These are phyloP conservation scores for Myrica gale DNA, from an alignment of 306 rosid genomes.

Conservation along the genomic window DNA sequence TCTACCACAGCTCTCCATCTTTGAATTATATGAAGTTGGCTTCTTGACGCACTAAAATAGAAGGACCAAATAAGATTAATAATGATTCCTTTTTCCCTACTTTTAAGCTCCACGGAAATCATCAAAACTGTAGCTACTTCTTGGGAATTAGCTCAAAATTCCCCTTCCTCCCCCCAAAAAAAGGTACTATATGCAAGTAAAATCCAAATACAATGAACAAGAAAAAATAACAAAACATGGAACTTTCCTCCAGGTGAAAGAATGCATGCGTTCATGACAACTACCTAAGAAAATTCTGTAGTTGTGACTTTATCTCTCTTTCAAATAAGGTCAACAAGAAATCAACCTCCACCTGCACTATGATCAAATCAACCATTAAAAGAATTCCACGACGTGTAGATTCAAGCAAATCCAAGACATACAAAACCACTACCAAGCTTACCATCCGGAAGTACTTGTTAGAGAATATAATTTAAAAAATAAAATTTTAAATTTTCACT, in stretches of 20 bases:
- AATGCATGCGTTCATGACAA: not conserved
- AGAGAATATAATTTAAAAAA: too few relatives aligned
- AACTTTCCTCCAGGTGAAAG: not conserved
- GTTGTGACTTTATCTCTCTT: slow-evolving; percentile 36
- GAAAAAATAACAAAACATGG: not conserved
- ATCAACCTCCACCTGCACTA: slow-evolving; percentile 60
- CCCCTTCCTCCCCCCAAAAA: not conserved
- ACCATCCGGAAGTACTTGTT: too few relatives aligned
- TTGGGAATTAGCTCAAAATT: not conserved
- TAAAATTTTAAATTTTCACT: too few relatives aligned
- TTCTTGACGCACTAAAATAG: not conserved
- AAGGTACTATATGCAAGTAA: not conserved
- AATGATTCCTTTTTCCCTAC: not conserved
- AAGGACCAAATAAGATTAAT: not conserved
- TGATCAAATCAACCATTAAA: slow-evolving; percentile 15
- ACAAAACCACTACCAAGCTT: not conserved
- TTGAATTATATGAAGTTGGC: too few relatives aligned
- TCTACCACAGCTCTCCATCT: not conserved
- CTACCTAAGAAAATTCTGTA: slow-evolving; percentile 46
- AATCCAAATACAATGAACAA: not conserved
- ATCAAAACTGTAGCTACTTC: not conserved
- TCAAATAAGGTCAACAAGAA: slow-evolving; percentile 62
- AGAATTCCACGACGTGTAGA: not conserved
- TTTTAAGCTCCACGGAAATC: not conserved
- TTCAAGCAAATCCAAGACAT: not conserved